Evolutionary conservation across 176 grass and related monocot genomes (phyloP), one percentile per base, ranked within the genome.

Genomic region (Otatea glauca): DNA sequence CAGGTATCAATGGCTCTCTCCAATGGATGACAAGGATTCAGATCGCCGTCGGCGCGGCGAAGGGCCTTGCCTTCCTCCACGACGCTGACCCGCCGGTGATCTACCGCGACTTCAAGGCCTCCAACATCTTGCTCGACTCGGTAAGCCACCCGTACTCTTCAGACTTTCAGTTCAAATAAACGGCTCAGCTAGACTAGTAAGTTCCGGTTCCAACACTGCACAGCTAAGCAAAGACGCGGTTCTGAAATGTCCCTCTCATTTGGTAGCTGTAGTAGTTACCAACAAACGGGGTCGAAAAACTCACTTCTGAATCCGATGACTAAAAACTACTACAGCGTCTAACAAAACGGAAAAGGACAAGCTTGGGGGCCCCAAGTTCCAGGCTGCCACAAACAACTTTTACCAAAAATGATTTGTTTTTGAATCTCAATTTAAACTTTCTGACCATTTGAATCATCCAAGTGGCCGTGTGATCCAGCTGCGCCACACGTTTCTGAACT

Each of bases 21-120:
- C 87, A 89, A 44, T 94, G 89, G 92, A 82, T 88, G 84, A 87
- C 84, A 11, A 84, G 92, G 81, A 89, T 94, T 82, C 91, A 94
- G 68, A 87, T 94, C 16, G 89, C 92, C 12, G 53, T 94, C 16
- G 87, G 87, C n/a, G 92, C 92, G 4, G 92, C 92, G 25, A 91
- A 91, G 77, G 92, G 92, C 66, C 92, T 94, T 29, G 84, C 92
- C 8, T 94, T 94, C 60, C 92, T 94, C 35, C 92, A 94, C 13
- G 77, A 65, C 34, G 76, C 92, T 3, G 78, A 85, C 67, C 87
- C 78, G 0, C 89, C 84, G 4, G 86, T 94, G 56, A 94, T 94
- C 77, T 94, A 94, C 87, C 92, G 92, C 3, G 92, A 94, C 49
- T 94, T 94, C 81, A 94, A 94, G 75, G 92, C 92, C 39, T 94